Evolutionary conservation across 176 grass and related monocot species (phyloP).

Genomic region (Paspalum notatum): DNA sequence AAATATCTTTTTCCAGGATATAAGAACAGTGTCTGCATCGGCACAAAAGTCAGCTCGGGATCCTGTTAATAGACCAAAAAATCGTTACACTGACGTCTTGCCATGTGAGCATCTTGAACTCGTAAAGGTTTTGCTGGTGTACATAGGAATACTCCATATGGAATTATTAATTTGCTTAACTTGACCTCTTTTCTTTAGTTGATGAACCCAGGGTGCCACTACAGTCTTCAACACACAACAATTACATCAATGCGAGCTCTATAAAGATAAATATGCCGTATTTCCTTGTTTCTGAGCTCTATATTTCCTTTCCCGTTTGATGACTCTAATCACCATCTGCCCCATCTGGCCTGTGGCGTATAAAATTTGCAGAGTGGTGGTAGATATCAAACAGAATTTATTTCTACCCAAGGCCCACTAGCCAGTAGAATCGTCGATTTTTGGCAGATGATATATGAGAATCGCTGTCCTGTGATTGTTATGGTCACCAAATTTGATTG

Average conservation of each 20-base stretch:
- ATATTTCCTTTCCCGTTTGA: constrained; percentile 10
- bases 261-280: constrained; percentile 54
- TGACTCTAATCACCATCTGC: too few species aligned
- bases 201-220: constrained; percentile 62
- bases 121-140: constrained; percentile 16
- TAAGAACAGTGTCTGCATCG: constrained; percentile 1
- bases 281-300: neutral
- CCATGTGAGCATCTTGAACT: constrained; percentile 66
- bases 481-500: constrained; percentile 83
- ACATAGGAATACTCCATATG: neutral
- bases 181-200: constrained; percentile 49
- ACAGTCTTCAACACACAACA: constrained; percentile 38
- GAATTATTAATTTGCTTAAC: constrained; percentile 19
- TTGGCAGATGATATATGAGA: constrained; percentile 92
- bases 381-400: constrained; percentile 55
- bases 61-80: constrained; percentile 64
- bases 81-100: constrained; percentile 86
- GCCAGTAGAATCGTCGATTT: constrained; percentile 74
- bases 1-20: constrained; percentile 24
- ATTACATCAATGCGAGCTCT: constrained; percentile 91
- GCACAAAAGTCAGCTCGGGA: constrained; percentile 47
- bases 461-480: constrained; percentile 82
- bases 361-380: constrained; percentile 34
- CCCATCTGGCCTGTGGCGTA: constrained; percentile 1
- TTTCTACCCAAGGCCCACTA: constrained; percentile 92